These are phyloP conservation scores for Penicillium samsonianum DNA, from an alignment of 495 filamentous ascomycete species.

Conservation along the genomic window DNA sequence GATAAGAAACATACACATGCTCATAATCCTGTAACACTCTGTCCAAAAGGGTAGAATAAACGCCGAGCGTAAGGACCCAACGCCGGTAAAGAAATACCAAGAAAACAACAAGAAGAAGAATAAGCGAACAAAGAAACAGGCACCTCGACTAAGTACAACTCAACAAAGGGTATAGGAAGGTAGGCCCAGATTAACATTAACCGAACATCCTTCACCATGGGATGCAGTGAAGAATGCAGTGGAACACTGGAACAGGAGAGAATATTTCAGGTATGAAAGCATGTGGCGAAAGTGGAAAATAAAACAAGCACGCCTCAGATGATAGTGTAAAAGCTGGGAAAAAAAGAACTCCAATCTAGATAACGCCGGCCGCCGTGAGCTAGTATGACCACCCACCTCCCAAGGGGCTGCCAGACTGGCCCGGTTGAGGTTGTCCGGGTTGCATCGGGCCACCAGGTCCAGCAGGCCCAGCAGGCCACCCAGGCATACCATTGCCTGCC, in stretches of 20 bases:
- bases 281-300: conserved; percentile 22
- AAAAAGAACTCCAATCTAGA: conserved; percentile 33
- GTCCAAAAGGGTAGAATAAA: conserved; percentile 16
- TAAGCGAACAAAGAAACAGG: conserved; percentile 19
- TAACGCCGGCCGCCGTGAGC: conserved; percentile 28
- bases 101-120: neutral
- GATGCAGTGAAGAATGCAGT: conserved; percentile 17
- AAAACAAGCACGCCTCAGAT: conserved; percentile 18
- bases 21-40: conserved; percentile 28
- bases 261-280: conserved; percentile 22
- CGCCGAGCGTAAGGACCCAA: conserved; percentile 23
- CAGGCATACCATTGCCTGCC: conserved; percentile 41
- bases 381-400: conserved; percentile 50
- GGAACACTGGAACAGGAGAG: conserved; percentile 19
- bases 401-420: conserved; percentile 46
- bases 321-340: conserved; percentile 10
- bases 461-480: conserved; percentile 47
- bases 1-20: conserved; percentile 26
- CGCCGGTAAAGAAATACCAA: conserved; percentile 4
- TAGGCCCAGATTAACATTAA: conserved; percentile 44
- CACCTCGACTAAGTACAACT: conserved; percentile 37
- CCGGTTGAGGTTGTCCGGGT: conserved; percentile 46
- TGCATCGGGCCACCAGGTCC: conserved; percentile 42
- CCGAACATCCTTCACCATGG: conserved; percentile 29
- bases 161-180: conserved; percentile 50